phyloP scores from a whole-genome alignment of 2,329 filamentous ascomycete species.

The Tolypocladium sp. region DNA sequence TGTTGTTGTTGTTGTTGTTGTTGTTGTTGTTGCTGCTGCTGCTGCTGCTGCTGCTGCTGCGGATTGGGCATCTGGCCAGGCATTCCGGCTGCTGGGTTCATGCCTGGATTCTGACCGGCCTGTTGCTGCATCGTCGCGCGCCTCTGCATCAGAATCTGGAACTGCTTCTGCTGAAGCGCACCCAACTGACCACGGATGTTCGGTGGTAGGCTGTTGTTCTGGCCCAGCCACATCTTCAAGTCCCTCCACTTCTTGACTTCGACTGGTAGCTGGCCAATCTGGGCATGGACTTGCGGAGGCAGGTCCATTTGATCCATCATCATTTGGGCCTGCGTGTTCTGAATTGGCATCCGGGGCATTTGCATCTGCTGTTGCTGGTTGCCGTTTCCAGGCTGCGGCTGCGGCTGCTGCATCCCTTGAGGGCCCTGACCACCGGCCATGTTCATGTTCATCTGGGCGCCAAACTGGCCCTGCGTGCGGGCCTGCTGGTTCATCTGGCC shows the following conservation, averaged over 20 bases:
- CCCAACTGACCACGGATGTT: slow-evolving; percentile 21
- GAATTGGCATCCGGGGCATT: slow-evolving; percentile 14
- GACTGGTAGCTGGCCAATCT: slow-evolving; percentile 22
- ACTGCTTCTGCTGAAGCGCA: slow-evolving; percentile 29
- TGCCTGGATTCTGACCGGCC: slow-evolving; percentile 19
- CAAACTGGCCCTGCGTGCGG: slow-evolving; percentile 18
- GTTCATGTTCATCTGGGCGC: slow-evolving; percentile 20
- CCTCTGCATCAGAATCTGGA: slow-evolving; percentile 21
- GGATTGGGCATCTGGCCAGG: slow-evolving; percentile 17
- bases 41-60: slow-evolving; percentile 6
- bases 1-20: no score
- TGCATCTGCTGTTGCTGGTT: slow-evolving; percentile 11
- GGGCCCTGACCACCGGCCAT: slow-evolving; percentile 19
- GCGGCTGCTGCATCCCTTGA: slow-evolving; percentile 18
- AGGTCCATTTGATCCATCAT: slow-evolving; percentile 42
- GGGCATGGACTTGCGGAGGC: slow-evolving; percentile 23
- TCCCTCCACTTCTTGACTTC: slow-evolving; percentile 42
- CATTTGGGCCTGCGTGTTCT: slow-evolving; percentile 22
- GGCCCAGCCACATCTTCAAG: slow-evolving; percentile 30
- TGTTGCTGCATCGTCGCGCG: slow-evolving; percentile 18
- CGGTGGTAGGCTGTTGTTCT: slow-evolving; percentile 24
- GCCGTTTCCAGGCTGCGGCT: slow-evolving; percentile 4
- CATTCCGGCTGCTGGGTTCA: slow-evolving; percentile 12
- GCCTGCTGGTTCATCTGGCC: slow-evolving; percentile 20
- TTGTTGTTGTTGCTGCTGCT: slow-evolving; percentile 5